Evolutionary conservation across 306 rosid genomes (phyloP), one percentile per base, ranked within the genome.

Genomic region (Acacia confusa): DNA sequence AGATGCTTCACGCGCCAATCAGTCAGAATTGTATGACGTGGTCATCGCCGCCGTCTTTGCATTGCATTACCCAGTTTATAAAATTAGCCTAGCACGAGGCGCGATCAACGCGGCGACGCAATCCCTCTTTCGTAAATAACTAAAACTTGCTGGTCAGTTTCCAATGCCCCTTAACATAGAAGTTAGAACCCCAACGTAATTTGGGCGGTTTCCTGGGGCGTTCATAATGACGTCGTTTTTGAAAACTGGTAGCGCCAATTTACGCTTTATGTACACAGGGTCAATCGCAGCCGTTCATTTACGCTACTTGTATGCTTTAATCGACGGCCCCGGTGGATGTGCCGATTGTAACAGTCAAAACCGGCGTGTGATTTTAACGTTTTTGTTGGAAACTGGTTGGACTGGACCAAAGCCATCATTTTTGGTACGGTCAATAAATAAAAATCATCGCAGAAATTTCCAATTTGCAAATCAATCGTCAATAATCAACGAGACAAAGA

Each of bases 71-170:
- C 16, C 38, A 61, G 63, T 57, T n/a, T 0, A 36, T 2, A 44
- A 6, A 72, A 32, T 84, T 60, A 69, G 48, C 70, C 83, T 77
- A 76, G 78, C 79, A 80, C 36, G 76, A 24, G 82, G 85, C 90
- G 82, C 68, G 50, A 82, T 91, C 82, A 69, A 86, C 92, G 94
- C 87, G 80, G 82, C 52, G n/a, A 83, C 85, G 85, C 70, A 82
- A 85, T 64, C 64, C 38, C n/a, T 2, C 45, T 70, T 14, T 55
- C 61, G 82, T 85, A 89, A 82, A 87, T 87, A 84, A 45, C 65
- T 13, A 7, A 24, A 80, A 71, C 2, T 38, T 3, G 27, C 10
- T 32, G 43, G 71, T 74, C 34, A 50, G 3, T 9, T 81, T 68
- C 2, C 4, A 58, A 52, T 22, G 27, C 2, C 2, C 63, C 14